phyloP scores from a whole-genome alignment of 257 asterid species.

The Solanum infundibuliforme region DNA sequence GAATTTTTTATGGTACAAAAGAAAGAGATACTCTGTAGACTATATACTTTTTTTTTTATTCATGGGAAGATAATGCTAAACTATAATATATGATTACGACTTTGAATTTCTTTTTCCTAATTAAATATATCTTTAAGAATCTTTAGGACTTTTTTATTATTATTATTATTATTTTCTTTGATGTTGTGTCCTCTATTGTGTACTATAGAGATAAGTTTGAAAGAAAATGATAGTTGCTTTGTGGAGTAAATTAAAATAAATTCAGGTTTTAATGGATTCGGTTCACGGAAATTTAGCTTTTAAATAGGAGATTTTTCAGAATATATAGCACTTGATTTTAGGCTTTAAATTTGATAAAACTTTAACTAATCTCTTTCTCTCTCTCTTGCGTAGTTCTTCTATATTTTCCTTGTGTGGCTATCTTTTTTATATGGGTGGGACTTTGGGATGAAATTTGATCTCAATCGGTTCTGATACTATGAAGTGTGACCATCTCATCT shows the following conservation, averaged over 20 bases:
- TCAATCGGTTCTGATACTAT: not conserved
- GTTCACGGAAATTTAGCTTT: not conserved
- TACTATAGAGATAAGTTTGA: not conserved
- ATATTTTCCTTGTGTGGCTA: not conserved
- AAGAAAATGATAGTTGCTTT: not conserved
- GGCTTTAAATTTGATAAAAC: not conserved
- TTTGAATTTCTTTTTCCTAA: not conserved
- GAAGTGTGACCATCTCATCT: fast-evolving
- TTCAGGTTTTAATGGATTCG: not conserved
- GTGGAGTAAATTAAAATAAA: not conserved
- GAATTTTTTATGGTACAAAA: not conserved
- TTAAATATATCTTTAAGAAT: not conserved
- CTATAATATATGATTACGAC: not conserved
- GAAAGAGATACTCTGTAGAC: not conserved
- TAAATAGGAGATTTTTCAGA: not conserved
- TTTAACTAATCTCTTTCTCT: not conserved
- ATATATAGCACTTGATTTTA: not conserved
- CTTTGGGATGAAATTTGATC: not conserved
- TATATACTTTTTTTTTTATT: not conserved
- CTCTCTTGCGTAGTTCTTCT: not conserved
- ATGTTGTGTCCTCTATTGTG: not conserved
- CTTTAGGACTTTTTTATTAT: not conserved
- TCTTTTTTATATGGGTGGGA: too few species aligned
- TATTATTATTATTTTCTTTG: not conserved
- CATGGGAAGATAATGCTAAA: not conserved